Percentiles rank a stretch among this genome's conserved stretches.
These are phyloP conservation scores for Verticillium nubilum DNA, from an alignment of 2,329 filamentous ascomycete genomes.

Conservation along the genomic window DNA sequence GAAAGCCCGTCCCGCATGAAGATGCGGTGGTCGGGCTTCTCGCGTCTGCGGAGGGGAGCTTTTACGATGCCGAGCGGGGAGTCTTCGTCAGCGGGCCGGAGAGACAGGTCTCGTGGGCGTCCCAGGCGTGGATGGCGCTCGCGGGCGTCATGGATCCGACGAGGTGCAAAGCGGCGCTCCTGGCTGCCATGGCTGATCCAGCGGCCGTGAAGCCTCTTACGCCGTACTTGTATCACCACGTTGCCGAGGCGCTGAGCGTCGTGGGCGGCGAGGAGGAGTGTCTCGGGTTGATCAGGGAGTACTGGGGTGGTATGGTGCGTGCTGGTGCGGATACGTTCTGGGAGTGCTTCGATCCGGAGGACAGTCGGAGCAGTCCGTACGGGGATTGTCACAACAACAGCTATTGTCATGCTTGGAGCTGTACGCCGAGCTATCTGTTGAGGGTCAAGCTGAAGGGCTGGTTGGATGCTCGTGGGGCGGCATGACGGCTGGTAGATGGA, in stretches of 20 bases:
- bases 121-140: conserved; percentile 25
- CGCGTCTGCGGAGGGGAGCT: conserved; percentile 11
- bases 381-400: conserved; percentile 24
- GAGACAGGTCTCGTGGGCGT: conserved; percentile 21
- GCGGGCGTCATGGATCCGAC: conserved; percentile 15
- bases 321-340: conserved; percentile 26
- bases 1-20: conserved; percentile 14
- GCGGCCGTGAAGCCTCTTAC: conserved; percentile 21
- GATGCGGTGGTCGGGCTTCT: conserved; percentile 15
- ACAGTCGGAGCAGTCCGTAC: conserved; percentile 22
- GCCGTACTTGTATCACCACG: conserved; percentile 23
- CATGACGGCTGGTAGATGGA: no score
- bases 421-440: conserved; percentile 22
- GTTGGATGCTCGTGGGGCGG: background rate
- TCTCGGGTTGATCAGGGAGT: conserved; percentile 21
- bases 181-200: conserved; percentile 16
- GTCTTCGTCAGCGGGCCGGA: conserved; percentile 21
- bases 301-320: conserved; percentile 26
- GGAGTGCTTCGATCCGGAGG: conserved; percentile 22
- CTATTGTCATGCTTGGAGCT: conserved; percentile 27
- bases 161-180: conserved; percentile 14
- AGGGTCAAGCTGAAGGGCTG: conserved; percentile 9
- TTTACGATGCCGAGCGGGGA: conserved; percentile 8
- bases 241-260: conserved; percentile 20
- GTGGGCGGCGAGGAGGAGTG: conserved; percentile 19